A percentile compares a stretch with the other conserved stretches of the same genome.
Evolutionary conservation across 2,329 filamentous ascomycete species (phyloP).

Genomic region (Xenosphaeropsis pyriputrescens): DNA sequence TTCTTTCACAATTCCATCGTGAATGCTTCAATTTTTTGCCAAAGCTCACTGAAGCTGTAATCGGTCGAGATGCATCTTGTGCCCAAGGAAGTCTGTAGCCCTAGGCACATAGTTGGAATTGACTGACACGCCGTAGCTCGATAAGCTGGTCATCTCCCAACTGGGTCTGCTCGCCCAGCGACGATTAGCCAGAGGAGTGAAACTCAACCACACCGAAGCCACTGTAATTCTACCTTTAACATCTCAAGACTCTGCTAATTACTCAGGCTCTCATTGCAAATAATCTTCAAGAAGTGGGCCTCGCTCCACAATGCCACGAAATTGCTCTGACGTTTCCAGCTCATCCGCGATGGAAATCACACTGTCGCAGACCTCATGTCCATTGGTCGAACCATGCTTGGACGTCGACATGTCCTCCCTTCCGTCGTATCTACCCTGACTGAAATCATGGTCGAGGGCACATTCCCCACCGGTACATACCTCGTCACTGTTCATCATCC

Average conservation of each 20-base stretch:
- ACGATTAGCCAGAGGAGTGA: constrained; percentile 74
- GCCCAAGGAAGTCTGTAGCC: constrained; percentile 26
- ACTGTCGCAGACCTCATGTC: constrained; percentile 87
- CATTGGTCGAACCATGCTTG: constrained; percentile 82
- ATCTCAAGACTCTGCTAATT: constrained; percentile 4
- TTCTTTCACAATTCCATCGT: too few relatives aligned
- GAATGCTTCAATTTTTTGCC: too few relatives aligned
- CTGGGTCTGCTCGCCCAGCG: constrained; percentile 77
- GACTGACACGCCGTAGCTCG: constrained; percentile 44
- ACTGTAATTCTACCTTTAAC: constrained; percentile 34
- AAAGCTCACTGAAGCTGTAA: too few relatives aligned
- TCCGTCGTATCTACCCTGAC: constrained; percentile 64
- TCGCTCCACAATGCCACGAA: neutral
- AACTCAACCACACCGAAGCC: constrained; percentile 82
- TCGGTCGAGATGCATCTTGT: constrained; percentile 27
- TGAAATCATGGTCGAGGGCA: constrained; percentile 88
- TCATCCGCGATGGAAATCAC: constrained; percentile 92
- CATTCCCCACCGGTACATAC: constrained; percentile 81
- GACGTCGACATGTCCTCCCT: constrained; percentile 79
- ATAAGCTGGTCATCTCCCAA: constrained; percentile 91
- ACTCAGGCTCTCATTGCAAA: constrained; percentile 64
- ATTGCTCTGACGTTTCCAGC: constrained; percentile 24
- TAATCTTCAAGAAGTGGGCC: constrained; percentile 65
- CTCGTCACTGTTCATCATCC: constrained; percentile 90
- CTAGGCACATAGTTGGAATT: constrained; percentile 1